Percentiles rank a stretch among this genome's conserved stretches.
phyloP scores from a whole-genome alignment of 23 red algal species.

The Gracilaria gracilis region DNA sequence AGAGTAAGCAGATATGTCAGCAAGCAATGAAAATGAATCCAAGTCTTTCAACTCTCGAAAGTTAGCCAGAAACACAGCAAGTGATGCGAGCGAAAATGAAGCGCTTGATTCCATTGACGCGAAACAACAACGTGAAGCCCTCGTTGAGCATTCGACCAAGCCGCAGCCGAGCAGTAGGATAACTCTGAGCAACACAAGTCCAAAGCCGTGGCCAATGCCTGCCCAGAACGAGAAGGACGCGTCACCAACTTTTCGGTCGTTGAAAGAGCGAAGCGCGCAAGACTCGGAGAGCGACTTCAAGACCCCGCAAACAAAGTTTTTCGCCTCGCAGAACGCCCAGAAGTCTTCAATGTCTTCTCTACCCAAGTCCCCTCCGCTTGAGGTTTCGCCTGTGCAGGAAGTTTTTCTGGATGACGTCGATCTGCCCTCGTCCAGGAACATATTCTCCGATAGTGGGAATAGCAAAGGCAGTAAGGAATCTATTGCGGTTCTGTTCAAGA shows the following conservation, averaged over 20 bases:
- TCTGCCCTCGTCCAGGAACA: not conserved
- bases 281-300: constrained; percentile 14
- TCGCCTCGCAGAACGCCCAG: not conserved
- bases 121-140: not conserved
- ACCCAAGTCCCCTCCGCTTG: constrained; percentile 1
- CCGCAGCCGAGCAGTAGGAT: not conserved
- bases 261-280: not conserved
- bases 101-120: not conserved
- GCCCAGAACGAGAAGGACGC: not conserved
- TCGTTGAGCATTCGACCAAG: not conserved
- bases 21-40: constrained; percentile 4
- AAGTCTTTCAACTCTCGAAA: not conserved
- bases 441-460: not conserved
- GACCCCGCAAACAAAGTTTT: constrained; percentile 15
- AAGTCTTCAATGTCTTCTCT: not conserved
- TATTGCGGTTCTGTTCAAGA: not conserved
- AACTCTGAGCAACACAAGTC: not conserved
- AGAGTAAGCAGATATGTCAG: constrained; percentile 23
- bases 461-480: too few relatives aligned
- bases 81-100: not conserved
- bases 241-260: not conserved
- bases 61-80: not conserved
- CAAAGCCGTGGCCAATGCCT: constrained; percentile 32
- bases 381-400: constrained; percentile 11
- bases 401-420: constrained; percentile 18